Percentiles rank a stretch among this genome's conserved stretches.
Evolutionary conservation across 768 basidiomycete species (phyloP).

Genomic region (Neoboletus magnificus): DNA sequence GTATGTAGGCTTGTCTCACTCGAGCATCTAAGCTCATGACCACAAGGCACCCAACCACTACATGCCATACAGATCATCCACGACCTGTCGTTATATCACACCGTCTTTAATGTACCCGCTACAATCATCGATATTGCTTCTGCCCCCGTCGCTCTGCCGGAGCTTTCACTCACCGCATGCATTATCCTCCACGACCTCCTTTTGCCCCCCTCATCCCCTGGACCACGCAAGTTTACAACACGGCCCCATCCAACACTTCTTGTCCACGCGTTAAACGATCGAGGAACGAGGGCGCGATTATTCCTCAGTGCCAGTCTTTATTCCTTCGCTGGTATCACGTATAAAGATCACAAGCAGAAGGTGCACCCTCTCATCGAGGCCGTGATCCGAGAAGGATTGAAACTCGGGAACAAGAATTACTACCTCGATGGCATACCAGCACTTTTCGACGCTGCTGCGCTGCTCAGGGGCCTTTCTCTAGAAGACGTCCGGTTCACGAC

Average conservation of each 20-base stretch:
- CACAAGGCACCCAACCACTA: constrained; percentile 68
- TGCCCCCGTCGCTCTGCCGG: constrained; percentile 34
- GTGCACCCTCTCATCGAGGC: constrained; percentile 56
- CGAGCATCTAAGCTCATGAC: not conserved
- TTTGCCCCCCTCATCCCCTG: constrained; percentile 15
- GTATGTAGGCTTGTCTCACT: not conserved
- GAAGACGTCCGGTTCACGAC: constrained; percentile 33
- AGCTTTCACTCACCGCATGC: constrained; percentile 51
- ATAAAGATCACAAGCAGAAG: constrained; percentile 64
- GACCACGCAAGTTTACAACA: constrained; percentile 11
- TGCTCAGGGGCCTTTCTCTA: constrained; percentile 36
- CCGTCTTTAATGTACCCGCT: constrained; percentile 60
- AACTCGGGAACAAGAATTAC: constrained; percentile 75
- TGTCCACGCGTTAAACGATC: constrained; percentile 24
- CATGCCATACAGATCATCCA: constrained; percentile 73
- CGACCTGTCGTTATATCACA: constrained; percentile 63
- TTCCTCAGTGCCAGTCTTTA: constrained; percentile 76
- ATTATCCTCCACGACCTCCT: constrained; percentile 56
- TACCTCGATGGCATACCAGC: constrained; percentile 73
- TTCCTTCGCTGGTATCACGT: constrained; percentile 62
- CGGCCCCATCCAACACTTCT: constrained; percentile 40
- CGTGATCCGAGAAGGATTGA: constrained; percentile 79
- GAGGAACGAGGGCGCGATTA: constrained; percentile 50
- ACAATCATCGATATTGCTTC: constrained; percentile 46
- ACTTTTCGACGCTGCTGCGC: constrained; percentile 51